Conservation (phyloP, 768 basidiomycete species). For the Coprinopsis strossmayeri region DNA sequence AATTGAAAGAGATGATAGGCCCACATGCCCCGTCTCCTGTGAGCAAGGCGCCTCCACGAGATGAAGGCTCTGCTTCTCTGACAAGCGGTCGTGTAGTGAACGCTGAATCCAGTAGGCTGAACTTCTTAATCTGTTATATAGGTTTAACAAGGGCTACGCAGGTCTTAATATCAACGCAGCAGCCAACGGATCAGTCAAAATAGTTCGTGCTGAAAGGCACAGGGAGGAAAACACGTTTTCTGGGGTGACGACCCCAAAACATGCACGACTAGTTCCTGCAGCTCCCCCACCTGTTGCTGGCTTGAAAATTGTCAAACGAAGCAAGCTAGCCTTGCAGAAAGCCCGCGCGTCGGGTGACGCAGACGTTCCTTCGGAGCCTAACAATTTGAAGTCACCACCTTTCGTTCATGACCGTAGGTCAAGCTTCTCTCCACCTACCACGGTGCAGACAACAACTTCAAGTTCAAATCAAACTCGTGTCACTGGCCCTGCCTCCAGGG, state of each 20-base stretch:
- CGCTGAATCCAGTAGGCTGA: too few species aligned
- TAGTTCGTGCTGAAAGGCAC: background rate
- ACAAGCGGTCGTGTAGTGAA: too few species aligned
- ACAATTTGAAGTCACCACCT: background rate
- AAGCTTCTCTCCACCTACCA: background rate
- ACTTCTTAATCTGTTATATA: too few species aligned
- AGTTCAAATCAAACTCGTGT: background rate
- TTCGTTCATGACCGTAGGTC: background rate
- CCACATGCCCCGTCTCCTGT: too few species aligned
- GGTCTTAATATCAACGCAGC: too few species aligned
- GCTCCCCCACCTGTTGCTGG: constrained; percentile 33
- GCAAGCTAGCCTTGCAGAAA: constrained; percentile 11
- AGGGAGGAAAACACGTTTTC: background rate
- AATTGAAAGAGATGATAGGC: too few species aligned
- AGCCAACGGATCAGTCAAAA: too few species aligned
- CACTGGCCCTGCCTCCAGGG: background rate
- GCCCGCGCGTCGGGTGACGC: too few species aligned
- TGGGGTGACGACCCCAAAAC: background rate
- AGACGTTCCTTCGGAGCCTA: too few species aligned
- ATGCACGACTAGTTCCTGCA: background rate
- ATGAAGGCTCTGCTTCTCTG: too few species aligned
- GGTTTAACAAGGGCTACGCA: too few species aligned
- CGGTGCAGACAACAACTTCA: background rate
- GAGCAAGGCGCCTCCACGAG: too few species aligned
- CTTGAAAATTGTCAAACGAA: constrained; percentile 43